These are phyloP conservation scores for Arthrinium puccinioides DNA, from an alignment of 2,329 filamentous ascomycete species.

Conservation along the genomic window DNA sequence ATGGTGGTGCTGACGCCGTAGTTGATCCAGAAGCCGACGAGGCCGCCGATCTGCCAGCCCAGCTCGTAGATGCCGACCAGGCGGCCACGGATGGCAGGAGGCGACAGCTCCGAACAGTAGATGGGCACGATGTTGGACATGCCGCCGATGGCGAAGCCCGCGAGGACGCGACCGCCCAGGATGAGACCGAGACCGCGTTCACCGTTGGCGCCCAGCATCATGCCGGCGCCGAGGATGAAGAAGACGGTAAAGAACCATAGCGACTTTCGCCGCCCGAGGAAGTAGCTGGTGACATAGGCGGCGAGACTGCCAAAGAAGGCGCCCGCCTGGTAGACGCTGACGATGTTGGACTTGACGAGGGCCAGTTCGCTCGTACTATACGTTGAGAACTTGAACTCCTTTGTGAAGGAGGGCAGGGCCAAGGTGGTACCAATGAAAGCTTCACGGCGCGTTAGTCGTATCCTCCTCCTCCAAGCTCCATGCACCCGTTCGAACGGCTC, in stretches of 20 bases:
- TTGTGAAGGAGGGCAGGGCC: conserved; percentile 59
- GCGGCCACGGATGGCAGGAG: conserved; percentile 56
- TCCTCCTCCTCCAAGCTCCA: no score
- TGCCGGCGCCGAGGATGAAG: conserved; percentile 63
- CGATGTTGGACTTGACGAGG: conserved; percentile 65
- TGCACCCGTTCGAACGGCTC: no score
- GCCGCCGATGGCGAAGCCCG: conserved; percentile 56
- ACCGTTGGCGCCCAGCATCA: conserved; percentile 62
- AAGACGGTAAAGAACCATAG: conserved; percentile 53
- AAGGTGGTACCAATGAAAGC: conserved; percentile 76
- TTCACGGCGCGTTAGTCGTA: no score
- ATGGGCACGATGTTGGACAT: conserved; percentile 42
- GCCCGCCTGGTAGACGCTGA: conserved; percentile 75
- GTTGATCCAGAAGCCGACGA: conserved; percentile 61
- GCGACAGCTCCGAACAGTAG: conserved; percentile 53
- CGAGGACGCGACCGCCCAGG: conserved; percentile 54
- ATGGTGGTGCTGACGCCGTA: conserved; percentile 51
- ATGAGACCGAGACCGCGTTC: conserved; percentile 57
- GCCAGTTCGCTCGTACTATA: conserved; percentile 42
- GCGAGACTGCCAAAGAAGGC: conserved; percentile 75
- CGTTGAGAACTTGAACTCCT: conserved; percentile 57
- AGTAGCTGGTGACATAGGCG: conserved; percentile 60
- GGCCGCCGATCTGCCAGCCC: conserved; percentile 55
- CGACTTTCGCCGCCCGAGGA: conserved; percentile 58
- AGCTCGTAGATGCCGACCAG: conserved; percentile 62